Evolutionary conservation across 2,329 filamentous ascomycete species (phyloP).

Genomic region (Neodidymelliopsis sp.): DNA sequence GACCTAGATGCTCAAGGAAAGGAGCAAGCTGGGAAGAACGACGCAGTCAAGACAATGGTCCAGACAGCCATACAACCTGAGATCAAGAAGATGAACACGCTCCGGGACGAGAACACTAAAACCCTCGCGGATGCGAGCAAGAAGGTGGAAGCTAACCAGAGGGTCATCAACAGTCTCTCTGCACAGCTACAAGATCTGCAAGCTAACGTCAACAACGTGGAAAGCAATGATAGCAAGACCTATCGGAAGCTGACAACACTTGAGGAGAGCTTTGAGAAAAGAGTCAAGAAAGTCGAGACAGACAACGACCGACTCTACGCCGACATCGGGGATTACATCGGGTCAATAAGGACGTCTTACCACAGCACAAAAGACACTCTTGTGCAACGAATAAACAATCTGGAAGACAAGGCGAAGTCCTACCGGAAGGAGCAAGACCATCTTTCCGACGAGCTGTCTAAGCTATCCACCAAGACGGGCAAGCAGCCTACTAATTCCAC

Average conservation of each 20-base stretch:
- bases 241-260: neutral
- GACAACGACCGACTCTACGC: neutral
- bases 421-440: neutral
- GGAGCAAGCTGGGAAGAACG: neutral
- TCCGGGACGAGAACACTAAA: neutral
- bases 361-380: neutral
- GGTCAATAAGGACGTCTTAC: neutral
- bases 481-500: neutral
- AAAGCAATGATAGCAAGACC: neutral
- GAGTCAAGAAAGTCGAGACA: neutral
- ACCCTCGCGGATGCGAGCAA: neutral
- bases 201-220: neutral
- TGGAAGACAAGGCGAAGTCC: neutral
- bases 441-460: neutral
- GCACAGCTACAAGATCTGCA: slow-evolving; percentile 2
- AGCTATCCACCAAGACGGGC: neutral
- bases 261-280: neutral
- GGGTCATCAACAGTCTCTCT: neutral
- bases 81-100: neutral
- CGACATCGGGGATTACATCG: neutral
- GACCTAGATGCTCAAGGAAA: neutral
- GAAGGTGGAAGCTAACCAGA: neutral
- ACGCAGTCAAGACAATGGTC: neutral
- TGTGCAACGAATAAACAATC: neutral
- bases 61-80: neutral